phyloP scores from a whole-genome alignment of 1,284 basidiomycete genomes.

The Irpex sp. region DNA sequence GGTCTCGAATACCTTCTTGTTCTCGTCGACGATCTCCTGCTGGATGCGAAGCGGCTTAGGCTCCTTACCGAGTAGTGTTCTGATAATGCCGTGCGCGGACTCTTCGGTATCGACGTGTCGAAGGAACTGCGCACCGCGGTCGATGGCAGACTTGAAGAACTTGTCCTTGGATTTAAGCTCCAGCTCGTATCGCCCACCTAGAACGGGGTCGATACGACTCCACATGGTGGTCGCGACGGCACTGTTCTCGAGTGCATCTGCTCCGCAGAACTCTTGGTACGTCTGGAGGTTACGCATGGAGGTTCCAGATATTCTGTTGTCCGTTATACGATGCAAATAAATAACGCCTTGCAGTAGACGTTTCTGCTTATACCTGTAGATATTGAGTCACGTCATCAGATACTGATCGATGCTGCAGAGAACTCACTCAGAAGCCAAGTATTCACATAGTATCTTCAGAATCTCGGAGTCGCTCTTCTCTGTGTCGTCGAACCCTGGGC shows the following conservation, averaged over 20 bases:
- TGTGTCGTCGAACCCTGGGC: constrained; percentile 36
- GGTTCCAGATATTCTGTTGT: constrained; percentile 16
- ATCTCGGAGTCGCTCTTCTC: constrained; percentile 29
- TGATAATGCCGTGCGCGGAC: constrained; percentile 16
- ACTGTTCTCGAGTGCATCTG: constrained; percentile 23
- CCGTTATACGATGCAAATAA: constrained; percentile 19
- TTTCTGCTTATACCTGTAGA: constrained; percentile 8
- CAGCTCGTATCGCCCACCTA: constrained; percentile 11
- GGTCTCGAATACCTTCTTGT: constrained; percentile 5
- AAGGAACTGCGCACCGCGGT: constrained; percentile 14
- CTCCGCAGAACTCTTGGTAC: constrained; percentile 17
- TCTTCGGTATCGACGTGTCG: constrained; percentile 15
- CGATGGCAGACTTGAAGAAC: constrained; percentile 21
- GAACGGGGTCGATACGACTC: constrained; percentile 33
- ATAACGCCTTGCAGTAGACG: constrained; percentile 14
- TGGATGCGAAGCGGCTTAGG: constrained; percentile 11
- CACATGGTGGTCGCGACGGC: constrained; percentile 52
- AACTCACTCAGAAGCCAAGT: constrained; percentile 11
- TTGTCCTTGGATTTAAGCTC: constrained; percentile 14
- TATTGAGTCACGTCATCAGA: neutral
- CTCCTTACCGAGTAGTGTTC: constrained; percentile 6
- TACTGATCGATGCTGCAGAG: neutral
- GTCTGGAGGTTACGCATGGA: constrained; percentile 14
- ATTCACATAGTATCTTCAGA: constrained; percentile 15
- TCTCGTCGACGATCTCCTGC: constrained; percentile 14